These are phyloP conservation scores for Collybiopsis luxurians DNA, from an alignment of 768 basidiomycete species.

Conservation along the genomic window DNA sequence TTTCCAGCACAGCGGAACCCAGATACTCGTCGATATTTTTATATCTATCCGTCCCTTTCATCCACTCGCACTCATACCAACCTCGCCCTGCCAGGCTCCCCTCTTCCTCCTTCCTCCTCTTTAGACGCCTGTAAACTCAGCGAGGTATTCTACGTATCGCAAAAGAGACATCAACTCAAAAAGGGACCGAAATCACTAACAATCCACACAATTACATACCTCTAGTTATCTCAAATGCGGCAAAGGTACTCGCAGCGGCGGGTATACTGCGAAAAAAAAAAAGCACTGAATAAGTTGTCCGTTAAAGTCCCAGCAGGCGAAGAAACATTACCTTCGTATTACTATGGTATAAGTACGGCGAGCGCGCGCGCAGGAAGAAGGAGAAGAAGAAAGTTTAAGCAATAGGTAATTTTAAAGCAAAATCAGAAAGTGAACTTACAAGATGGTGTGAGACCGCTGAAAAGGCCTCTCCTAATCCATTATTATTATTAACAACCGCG, in stretches of 20 bases:
- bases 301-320: too few species aligned
- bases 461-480: constrained; percentile 61
- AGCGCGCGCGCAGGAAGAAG: too few species aligned
- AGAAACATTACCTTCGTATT: constrained; percentile 50
- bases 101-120: not conserved
- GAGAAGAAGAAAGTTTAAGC: too few species aligned
- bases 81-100: too few species aligned
- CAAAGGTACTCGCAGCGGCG: constrained; percentile 88
- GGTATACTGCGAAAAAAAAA: constrained; percentile 69
- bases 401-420: too few species aligned
- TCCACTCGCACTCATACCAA: too few species aligned
- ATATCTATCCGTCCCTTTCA: too few species aligned
- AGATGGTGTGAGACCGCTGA: constrained; percentile 74
- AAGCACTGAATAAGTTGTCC: too few species aligned
- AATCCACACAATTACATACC: constrained; percentile 35
- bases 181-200: not conserved
- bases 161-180: not conserved
- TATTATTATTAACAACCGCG: too few species aligned
- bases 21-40: too few species aligned
- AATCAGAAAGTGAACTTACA: constrained; percentile 49
- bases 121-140: constrained; percentile 32
- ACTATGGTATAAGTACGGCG: constrained; percentile 42
- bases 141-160: constrained; percentile 32
- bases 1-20: too few species aligned
- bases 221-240: constrained; percentile 82